Base-by-base conservation (phyloP, 768 basidiomycete species). In the Coprinellus micaceus region DNA sequence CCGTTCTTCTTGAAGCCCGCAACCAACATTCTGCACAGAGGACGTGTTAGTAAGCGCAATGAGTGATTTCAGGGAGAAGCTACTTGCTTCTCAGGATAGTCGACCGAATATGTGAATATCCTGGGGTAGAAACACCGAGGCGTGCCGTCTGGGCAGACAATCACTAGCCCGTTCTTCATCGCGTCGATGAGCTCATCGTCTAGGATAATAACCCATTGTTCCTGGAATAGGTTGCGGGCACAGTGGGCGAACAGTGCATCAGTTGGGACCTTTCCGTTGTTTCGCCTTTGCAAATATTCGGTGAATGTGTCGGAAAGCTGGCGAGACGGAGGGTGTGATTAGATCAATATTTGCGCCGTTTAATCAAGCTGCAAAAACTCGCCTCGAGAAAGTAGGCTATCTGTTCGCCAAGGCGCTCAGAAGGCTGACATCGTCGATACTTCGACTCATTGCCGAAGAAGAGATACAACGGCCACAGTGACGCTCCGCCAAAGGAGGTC, bases 361-460 rank as follows among this genome's bases (percentile, higher is more conserved):
- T n/a, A n/a, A n/a, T n/a, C n/a, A n/a, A n/a, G n/a, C n/a, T n/a
- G n/a, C n/a, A n/a, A 19, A 40, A 10, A 39, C 15, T 22, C 36
- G 66, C 64, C 57, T 64, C 61, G 0, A 73, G 74, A 39, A 81
- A 69, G 60, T 78, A 79, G 2, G 72, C 76, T 5, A 77, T 13
- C 53, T 76, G 76, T 52, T 80, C 72, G 4, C 64, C 65, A 2
- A 72, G 62, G 21, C 62, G 60, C 0, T 64, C 61, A 2, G 51
- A 57, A 0, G 74, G 74, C 25, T 66, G 63, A 1, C 53, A 56
- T 0, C 70, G 63, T 0, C 52, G 59, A 57, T 77, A 79, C 58
- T 81, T 80, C 0, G 77, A 77, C 17, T 64, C 60, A 47, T 73
- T 73, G 1, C 74, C 76, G 28, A 74, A 66, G 29, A 64, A 71